Percentiles rank a stretch among this genome's conserved stretches.
These are phyloP conservation scores for Trametopsis cervina DNA, from an alignment of 768 basidiomycete genomes.

Conservation along the genomic window DNA sequence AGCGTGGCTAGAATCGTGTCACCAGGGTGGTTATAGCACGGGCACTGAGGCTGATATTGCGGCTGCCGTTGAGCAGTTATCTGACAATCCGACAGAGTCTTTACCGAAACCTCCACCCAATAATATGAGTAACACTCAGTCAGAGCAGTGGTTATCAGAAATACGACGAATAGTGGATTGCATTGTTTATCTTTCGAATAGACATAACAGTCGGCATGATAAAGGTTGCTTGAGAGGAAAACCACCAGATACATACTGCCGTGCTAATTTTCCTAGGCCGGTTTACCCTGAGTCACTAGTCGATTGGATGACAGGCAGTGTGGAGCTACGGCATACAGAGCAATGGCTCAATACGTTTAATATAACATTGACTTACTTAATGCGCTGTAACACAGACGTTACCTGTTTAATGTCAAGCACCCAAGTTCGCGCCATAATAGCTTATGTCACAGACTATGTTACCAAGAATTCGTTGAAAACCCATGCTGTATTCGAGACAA, in stretches of 20 bases:
- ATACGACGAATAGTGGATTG: neutral
- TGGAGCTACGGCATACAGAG: conserved; percentile 26
- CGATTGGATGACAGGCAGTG: conserved; percentile 23
- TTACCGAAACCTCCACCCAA: neutral
- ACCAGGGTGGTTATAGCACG: conserved; percentile 30
- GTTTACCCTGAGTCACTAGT: conserved; percentile 18
- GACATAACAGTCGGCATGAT: neutral
- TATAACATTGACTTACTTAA: conserved; percentile 24
- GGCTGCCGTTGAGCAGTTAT: conserved; percentile 34
- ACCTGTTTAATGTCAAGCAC: conserved; percentile 33
- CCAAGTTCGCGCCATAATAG: conserved; percentile 30
- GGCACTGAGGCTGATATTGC: conserved; percentile 31
- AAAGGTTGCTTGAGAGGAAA: no score
- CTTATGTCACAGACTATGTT: conserved; percentile 38
- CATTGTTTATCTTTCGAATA: neutral
- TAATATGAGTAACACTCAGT: conserved; percentile 6
- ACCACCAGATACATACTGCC: no score
- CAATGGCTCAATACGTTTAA: conserved; percentile 30
- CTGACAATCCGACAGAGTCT: no score
- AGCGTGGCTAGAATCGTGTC: conserved; percentile 12
- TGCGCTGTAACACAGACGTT: no score
- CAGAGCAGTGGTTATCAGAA: no score
- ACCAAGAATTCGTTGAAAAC: conserved; percentile 34
- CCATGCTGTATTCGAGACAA: no score
- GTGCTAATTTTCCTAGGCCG: conserved; percentile 30